phyloP scores from a whole-genome alignment of 305 asterid genomes.

The Rubia tinctorum region DNA sequence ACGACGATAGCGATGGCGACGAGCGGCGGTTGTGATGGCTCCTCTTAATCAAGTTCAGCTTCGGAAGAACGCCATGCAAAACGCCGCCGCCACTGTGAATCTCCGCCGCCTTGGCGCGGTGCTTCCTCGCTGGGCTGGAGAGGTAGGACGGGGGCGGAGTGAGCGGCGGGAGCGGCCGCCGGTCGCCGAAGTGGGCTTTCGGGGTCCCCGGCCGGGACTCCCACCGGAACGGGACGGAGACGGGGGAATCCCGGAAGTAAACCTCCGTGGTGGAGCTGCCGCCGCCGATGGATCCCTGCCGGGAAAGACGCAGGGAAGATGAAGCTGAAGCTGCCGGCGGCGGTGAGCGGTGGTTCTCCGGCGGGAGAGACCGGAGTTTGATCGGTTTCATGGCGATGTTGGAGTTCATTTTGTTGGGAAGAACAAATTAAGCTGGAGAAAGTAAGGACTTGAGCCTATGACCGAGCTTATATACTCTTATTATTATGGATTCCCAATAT shows the following conservation, averaged over 20 bases:
- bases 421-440: not conserved
- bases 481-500: conserved; percentile 19
- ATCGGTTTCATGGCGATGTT: conserved; percentile 26
- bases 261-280: too few species aligned
- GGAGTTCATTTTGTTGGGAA: conserved; percentile 20
- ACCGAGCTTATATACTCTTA: not conserved
- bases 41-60: conserved; percentile 26
- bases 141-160: conserved; percentile 62
- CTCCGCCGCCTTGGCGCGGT: not conserved
- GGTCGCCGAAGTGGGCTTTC: conserved; percentile 28
- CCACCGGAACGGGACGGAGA: conserved; percentile 54
- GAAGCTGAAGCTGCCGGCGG: conserved; percentile 5
- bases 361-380: conserved; percentile 28
- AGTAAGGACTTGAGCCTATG: not conserved
- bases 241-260: conserved; percentile 40
- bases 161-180: conserved; percentile 49
- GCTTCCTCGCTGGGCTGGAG: conserved; percentile 22
- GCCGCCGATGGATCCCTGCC: conserved; percentile 14
- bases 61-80: conserved; percentile 28
- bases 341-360: conserved; percentile 3
- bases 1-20: conserved; percentile 12
- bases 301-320: conserved; percentile 18
- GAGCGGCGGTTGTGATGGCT: conserved; percentile 22
- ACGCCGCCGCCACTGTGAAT: conserved; percentile 11
- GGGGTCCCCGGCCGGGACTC: conserved; percentile 63